Conservation (phyloP, 176 grass and related monocot species). For the Calamus simplicifolius region DNA sequence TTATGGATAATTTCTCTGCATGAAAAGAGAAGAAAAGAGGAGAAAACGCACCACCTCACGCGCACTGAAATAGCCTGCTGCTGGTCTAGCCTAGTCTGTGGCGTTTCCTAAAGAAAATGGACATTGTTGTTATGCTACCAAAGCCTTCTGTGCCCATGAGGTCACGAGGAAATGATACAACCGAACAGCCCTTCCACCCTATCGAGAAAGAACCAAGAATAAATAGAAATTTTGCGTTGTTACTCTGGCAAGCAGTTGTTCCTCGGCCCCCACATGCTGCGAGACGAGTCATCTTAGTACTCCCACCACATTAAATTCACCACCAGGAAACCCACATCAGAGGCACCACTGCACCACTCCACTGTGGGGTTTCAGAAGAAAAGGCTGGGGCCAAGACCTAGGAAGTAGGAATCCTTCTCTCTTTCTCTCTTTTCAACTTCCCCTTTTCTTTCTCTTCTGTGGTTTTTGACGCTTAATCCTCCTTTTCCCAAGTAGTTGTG, state of each 20-base stretch:
- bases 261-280: no score
- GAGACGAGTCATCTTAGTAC: constrained; percentile 19
- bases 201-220: neutral
- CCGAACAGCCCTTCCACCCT: constrained; percentile 15
- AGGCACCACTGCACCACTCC: constrained; percentile 7
- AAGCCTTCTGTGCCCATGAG: no score
- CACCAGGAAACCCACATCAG: constrained; percentile 19
- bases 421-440: neutral
- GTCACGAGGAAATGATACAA: constrained; percentile 16
- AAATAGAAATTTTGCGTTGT: no score
- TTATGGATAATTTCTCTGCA: neutral
- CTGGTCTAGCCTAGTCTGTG: neutral
- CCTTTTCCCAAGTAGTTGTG: neutral
- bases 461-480: neutral
- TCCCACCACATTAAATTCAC: constrained; percentile 28
- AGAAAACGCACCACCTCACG: neutral
- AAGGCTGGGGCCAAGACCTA: neutral
- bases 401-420: neutral
- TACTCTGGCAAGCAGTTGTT: no score
- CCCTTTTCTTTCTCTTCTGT: no score
- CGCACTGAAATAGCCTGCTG: constrained; percentile 2
- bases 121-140: constrained; percentile 8
- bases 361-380: neutral
- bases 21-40: neutral
- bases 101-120: neutral